Evolutionary conservation across 805 yeast genomes (phyloP).

Genomic region (Nakazawaea laoshanensis): DNA sequence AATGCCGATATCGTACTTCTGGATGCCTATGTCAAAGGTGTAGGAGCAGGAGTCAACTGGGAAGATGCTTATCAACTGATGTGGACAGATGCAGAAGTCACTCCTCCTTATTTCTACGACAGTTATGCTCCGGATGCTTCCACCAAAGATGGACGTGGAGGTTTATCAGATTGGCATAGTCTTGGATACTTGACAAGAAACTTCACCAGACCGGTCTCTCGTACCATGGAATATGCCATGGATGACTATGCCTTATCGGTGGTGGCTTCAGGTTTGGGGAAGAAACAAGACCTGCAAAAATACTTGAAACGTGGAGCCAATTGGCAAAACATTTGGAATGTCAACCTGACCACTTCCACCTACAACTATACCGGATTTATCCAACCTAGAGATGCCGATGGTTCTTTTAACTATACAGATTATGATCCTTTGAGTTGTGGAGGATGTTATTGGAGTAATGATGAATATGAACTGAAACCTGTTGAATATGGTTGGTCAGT

Average conservation of each 20-base stretch:
- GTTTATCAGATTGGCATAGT: conserved; percentile 24
- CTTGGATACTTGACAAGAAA: conserved; percentile 24
- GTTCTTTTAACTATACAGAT: conserved; percentile 18
- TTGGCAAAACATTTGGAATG: conserved; percentile 29
- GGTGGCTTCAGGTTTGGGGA: conserved; percentile 23
- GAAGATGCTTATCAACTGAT: conserved; percentile 22
- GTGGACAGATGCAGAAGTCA: conserved; percentile 26
- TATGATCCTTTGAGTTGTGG: conserved; percentile 25
- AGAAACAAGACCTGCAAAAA: conserved; percentile 15
- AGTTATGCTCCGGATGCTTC: conserved; percentile 21
- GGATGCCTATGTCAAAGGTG: conserved; percentile 24
- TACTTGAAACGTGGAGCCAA: conserved; percentile 24
- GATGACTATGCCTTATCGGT: conserved; percentile 26
- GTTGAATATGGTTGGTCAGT: conserved; percentile 28
- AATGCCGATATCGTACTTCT: conserved; percentile 28
- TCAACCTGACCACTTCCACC: conserved; percentile 14
- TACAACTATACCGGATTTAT: conserved; percentile 23
- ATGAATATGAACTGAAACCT: conserved; percentile 25
- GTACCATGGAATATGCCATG: conserved; percentile 29
- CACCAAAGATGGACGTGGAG: conserved; percentile 26
- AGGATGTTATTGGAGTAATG: conserved; percentile 26
- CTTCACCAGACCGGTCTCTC: conserved; percentile 23
- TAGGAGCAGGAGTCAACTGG: conserved; percentile 21
- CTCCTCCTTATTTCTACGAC: conserved; percentile 22
- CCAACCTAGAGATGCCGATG: conserved; percentile 23